Evolutionary conservation across 345 rosid species (phyloP).

Genomic region (Physaria fendleri): DNA sequence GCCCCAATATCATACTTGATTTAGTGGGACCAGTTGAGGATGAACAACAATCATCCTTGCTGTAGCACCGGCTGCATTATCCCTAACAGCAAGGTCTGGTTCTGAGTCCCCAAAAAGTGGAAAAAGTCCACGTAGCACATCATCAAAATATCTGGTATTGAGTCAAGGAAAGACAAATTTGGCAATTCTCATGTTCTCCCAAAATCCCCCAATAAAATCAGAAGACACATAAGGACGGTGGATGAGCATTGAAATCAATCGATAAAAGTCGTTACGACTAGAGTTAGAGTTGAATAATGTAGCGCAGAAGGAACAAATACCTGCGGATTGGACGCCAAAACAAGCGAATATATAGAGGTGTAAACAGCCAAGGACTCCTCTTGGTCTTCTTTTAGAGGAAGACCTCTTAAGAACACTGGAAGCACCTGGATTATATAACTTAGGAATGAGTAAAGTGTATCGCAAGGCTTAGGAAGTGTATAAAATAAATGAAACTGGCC

Average conservation of each 20-base stretch:
- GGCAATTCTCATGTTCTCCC: not conserved
- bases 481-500: not conserved
- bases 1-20: conserved; percentile 50
- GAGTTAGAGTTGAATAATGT: too few species aligned
- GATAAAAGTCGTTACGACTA: not conserved
- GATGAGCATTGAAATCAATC: not conserved
- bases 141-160: conserved; percentile 59
- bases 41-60: conserved; percentile 97
- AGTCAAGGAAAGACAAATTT: conserved; percentile 40
- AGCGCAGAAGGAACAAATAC: conserved; percentile 36
- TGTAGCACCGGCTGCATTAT: conserved; percentile 98
- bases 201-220: not conserved
- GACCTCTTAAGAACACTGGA: conserved; percentile 79
- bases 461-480: not conserved
- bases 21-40: conserved; percentile 80
- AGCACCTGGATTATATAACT: conserved; percentile 54
- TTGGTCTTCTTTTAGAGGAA: conserved; percentile 89
- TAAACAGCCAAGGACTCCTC: conserved; percentile 93
- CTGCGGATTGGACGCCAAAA: conserved; percentile 78
- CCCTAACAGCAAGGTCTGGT: conserved; percentile 90
- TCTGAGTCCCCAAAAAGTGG: conserved; percentile 93
- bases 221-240: not conserved
- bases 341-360: conserved; percentile 71
- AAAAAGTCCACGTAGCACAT: conserved; percentile 60
- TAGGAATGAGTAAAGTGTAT: conserved; percentile 10